phyloP scores from a whole-genome alignment of 768 basidiomycete species.

The Psilocybe azurescens region DNA sequence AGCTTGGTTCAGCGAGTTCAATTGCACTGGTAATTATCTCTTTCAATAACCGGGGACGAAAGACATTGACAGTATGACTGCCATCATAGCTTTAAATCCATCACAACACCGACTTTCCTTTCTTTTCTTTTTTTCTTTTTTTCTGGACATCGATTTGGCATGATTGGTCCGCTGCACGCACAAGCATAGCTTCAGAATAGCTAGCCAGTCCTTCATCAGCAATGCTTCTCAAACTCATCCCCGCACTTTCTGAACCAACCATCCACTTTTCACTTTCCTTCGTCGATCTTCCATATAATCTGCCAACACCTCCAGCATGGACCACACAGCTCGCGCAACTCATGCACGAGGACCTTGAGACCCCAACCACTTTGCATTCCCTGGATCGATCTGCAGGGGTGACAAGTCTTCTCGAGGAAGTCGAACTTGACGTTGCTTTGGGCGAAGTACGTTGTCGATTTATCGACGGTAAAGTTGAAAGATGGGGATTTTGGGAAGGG shows the following conservation, averaged over 20 bases:
- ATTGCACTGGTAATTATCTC: neutral
- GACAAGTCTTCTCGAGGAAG: constrained; percentile 57
- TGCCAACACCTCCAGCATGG: constrained; percentile 60
- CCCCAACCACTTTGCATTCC: constrained; percentile 56
- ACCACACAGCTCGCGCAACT: constrained; percentile 55
- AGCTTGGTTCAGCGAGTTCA: neutral
- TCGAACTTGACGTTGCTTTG: constrained; percentile 63
- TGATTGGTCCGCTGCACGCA: neutral
- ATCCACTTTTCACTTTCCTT: constrained; percentile 67
- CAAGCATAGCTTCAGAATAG: neutral
- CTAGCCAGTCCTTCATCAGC: neutral
- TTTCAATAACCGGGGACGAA: neutral
- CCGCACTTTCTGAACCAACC: constrained; percentile 48
- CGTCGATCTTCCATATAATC: constrained; percentile 48
- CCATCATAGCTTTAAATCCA: constrained; percentile 9
- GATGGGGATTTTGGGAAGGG: constrained; percentile 42
- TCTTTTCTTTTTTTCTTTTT: neutral
- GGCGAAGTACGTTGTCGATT: constrained; percentile 57
- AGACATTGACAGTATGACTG: constrained; percentile 1
- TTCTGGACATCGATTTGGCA: constrained; percentile 3
- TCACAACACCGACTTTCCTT: constrained; percentile 1
- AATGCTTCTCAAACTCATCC: constrained; percentile 65
- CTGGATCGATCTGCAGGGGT: constrained; percentile 67
- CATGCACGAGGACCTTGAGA: constrained; percentile 54
- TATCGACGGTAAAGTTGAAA: constrained; percentile 57